Evolutionary conservation across 306 rosid species (phyloP), one percentile per base, ranked within the genome.

Genomic region (Vigna nakashimae): DNA sequence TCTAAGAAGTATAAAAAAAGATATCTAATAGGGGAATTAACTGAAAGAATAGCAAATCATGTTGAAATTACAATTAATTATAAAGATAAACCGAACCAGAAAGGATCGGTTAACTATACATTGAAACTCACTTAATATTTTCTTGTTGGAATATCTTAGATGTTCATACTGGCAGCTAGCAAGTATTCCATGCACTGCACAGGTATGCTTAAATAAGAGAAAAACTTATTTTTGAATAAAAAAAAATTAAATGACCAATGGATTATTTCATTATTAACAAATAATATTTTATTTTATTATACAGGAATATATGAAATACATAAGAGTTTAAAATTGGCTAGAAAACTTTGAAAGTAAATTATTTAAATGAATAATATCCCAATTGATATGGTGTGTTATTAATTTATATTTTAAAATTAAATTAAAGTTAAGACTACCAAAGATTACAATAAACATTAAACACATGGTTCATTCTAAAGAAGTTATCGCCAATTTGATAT

Each of bases 41-140:
- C 48, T 36, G 49, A 66, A 32, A 65, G 51, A 65, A 80, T 28
- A 22, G 59, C 30, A 53, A 65, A 55, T 36, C 34, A 20, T 38
- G 52, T 53, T 53, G 38, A 72, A 72, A 20, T 6, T 62, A 46
- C 5, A 4, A 43, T 36, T 50, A 24, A 43, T 9, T 45, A 51
- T 5, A 24, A 60, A 45, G 45, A 40, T 40, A 9, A 40, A 40
- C 48, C 15, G 38, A 43, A 70, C 34, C 59, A 43, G 30, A 48
- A 59, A 5, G 43, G 20, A 71, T 55, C 24, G 13, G 55, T 38
- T 72, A 56, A 71, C 38, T 50, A 71, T 20, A 22, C 24, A 73
- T 40, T 12, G 0, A 43, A 73, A 42, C 32, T 60, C 43, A 26
- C 10, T 69, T 9, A 73, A 73, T 57, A 26, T 58, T 58, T 59